Conservation (phyloP, 768 basidiomycete species). For the Pisolithus marmoratus region DNA sequence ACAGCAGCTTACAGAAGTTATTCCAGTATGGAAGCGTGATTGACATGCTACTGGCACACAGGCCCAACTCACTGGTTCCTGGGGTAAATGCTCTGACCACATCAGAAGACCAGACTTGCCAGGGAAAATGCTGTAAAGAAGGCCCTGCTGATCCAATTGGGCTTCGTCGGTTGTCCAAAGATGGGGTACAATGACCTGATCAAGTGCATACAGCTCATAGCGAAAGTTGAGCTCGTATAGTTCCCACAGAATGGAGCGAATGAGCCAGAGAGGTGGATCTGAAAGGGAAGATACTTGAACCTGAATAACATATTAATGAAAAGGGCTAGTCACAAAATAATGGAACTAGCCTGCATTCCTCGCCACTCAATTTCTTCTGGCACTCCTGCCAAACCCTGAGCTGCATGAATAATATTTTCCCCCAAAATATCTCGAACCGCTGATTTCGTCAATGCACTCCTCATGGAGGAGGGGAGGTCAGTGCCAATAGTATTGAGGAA, state of each 20-base stretch:
- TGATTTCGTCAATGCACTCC: neutral
- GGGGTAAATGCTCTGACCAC: neutral
- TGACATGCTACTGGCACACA: neutral
- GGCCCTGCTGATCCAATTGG: neutral
- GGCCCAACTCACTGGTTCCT: neutral
- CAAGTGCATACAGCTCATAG: slow-evolving; percentile 7
- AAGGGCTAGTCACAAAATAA: neutral
- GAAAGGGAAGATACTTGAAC: neutral
- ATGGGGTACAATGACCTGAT: slow-evolving; percentile 4
- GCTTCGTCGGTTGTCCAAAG: slow-evolving; percentile 4
- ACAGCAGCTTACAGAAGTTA: neutral
- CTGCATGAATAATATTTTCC: neutral
- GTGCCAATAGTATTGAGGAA: neutral
- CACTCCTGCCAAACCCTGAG: neutral
- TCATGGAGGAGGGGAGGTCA: neutral
- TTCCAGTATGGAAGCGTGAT: neutral
- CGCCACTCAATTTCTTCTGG: neutral
- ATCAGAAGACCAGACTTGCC: slow-evolving; percentile 1
- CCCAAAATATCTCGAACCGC: neutral
- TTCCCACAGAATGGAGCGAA: neutral
- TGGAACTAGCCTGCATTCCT: neutral
- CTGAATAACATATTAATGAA: neutral
- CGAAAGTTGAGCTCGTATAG: neutral
- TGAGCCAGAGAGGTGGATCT: neutral
- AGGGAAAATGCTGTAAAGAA: slow-evolving; percentile 4